These are phyloP conservation scores for Penstemon newberryi DNA, from an alignment of 257 asterid genomes.

Conservation along the genomic window DNA sequence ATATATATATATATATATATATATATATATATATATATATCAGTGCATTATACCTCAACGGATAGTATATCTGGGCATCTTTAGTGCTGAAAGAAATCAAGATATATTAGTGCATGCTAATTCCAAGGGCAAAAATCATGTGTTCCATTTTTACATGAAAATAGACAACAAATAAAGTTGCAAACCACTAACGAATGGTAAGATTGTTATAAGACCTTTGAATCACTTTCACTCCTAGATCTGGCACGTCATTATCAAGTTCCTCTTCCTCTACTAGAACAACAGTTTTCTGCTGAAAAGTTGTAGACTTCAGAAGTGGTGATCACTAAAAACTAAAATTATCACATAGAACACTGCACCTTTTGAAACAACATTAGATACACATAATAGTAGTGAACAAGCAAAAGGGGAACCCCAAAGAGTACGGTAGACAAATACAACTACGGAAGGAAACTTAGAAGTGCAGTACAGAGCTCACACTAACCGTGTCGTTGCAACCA, in stretches of 20 bases:
- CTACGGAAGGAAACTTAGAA: neutral
- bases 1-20: neutral
- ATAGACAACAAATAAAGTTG: slow-evolving; percentile 21
- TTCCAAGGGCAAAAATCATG: slow-evolving; percentile 16
- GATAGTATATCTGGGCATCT: slow-evolving; percentile 63
- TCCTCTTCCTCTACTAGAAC: slow-evolving; percentile 88
- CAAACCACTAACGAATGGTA: slow-evolving; percentile 17
- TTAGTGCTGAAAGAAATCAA: slow-evolving; percentile 47
- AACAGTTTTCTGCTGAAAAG: slow-evolving; percentile 56
- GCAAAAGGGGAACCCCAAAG: slow-evolving; percentile 14
- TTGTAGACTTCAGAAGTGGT: slow-evolving; percentile 18
- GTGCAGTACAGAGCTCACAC: neutral
- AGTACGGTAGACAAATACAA: slow-evolving; percentile 8
- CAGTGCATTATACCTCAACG: slow-evolving; percentile 64
- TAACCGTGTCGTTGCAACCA: slow-evolving; percentile 3
- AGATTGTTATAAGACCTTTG: slow-evolving; percentile 41
- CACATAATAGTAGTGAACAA: slow-evolving; percentile 18
- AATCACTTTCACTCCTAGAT: slow-evolving; percentile 38
- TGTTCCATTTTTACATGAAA: slow-evolving; percentile 21
- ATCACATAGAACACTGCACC: slow-evolving; percentile 13
- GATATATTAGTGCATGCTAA: slow-evolving; percentile 31
- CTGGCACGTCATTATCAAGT: slow-evolving; percentile 43
- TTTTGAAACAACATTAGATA: slow-evolving; percentile 21
- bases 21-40: neutral
- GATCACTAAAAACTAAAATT: slow-evolving; percentile 22